Conservation (phyloP, 2,329 filamentous ascomycete genomes). For the Tolypocladium guangdongense region DNA sequence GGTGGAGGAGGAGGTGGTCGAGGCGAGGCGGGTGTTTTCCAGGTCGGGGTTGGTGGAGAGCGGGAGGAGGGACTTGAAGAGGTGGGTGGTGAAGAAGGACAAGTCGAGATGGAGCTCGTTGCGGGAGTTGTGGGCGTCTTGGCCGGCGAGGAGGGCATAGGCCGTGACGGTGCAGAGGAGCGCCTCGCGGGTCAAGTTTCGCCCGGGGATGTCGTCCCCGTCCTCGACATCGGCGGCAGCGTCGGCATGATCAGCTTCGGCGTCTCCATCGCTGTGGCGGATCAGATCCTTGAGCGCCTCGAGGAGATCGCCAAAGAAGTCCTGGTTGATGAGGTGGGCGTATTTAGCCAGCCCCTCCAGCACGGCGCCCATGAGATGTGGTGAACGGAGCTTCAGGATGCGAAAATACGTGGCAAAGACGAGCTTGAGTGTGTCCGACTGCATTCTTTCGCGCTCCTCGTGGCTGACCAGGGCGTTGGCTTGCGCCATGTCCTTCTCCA, state of each 20-base stretch:
- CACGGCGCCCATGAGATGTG: slow-evolving; percentile 90
- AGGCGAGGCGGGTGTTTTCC: slow-evolving; percentile 53
- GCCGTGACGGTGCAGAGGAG: slow-evolving; percentile 93
- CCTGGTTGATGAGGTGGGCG: slow-evolving; percentile 93
- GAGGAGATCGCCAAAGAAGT: slow-evolving; percentile 94
- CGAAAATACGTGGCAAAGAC: slow-evolving; percentile 95
- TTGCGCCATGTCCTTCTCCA: slow-evolving; percentile 88
- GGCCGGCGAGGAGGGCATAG: slow-evolving; percentile 88
- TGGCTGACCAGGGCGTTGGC: slow-evolving; percentile 86
- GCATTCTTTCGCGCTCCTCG: slow-evolving; percentile 87
- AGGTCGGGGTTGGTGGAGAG: slow-evolving; percentile 76
- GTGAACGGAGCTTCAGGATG: slow-evolving; percentile 72
- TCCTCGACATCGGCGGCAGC: slow-evolving; percentile 26
- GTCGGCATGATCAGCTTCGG: slow-evolving; percentile 29
- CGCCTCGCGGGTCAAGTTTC: slow-evolving; percentile 75
- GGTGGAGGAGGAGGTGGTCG: slow-evolving; percentile 27
- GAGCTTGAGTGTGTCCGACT: slow-evolving; percentile 89
- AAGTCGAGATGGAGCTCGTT: slow-evolving; percentile 78
- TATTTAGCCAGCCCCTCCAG: slow-evolving; percentile 91
- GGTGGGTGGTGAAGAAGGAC: slow-evolving; percentile 87
- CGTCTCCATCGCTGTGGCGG: slow-evolving; percentile 54
- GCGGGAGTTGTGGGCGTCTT: slow-evolving; percentile 80
- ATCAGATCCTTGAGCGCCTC: slow-evolving; percentile 93
- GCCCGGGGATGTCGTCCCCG: slow-evolving; percentile 36
- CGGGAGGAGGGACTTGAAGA: slow-evolving; percentile 75